phyloP scores from a whole-genome alignment of 2,329 filamentous ascomycete genomes.

The Amylocarpus encephaloides region DNA sequence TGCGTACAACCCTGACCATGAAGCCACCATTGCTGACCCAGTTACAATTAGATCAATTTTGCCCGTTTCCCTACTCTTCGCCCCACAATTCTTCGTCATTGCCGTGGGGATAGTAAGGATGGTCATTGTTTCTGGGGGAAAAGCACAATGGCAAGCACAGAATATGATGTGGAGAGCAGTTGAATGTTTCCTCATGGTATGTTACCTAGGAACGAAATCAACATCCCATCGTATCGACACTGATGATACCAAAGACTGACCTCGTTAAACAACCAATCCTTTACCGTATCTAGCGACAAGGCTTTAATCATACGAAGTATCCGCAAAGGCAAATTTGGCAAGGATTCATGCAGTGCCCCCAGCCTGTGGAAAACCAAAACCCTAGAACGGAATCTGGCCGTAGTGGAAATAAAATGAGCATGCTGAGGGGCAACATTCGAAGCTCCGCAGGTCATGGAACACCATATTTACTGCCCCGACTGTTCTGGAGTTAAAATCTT shows the following conservation, averaged over 20 bases:
- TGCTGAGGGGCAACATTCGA: background rate
- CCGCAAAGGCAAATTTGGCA: slow-evolving; percentile 9
- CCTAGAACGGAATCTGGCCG: background rate
- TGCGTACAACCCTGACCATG: background rate
- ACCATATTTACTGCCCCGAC: background rate
- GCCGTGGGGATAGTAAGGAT: slow-evolving; percentile 1
- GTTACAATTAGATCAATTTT: background rate
- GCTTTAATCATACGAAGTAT: slow-evolving; percentile 12
- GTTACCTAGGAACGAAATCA: too few relatives aligned
- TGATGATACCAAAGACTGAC: slow-evolving; percentile 9
- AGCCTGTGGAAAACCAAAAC: slow-evolving; percentile 3
- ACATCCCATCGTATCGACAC: background rate
- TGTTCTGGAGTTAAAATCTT: background rate
- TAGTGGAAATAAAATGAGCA: background rate
- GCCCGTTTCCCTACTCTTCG: background rate
- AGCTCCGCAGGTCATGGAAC: slow-evolving; percentile 1
- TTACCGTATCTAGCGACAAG: slow-evolving; percentile 19
- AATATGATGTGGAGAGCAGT: slow-evolving; percentile 21
- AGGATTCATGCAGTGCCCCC: slow-evolving; percentile 6
- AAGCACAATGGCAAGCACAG: slow-evolving; percentile 8
- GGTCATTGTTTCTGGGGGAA: slow-evolving; percentile 3
- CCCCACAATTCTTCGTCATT: background rate
- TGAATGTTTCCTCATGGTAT: slow-evolving; percentile 21
- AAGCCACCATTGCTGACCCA: background rate
- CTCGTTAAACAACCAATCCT: slow-evolving; percentile 24